Base-by-base conservation (phyloP, 179 eudicot species). In the Corrigiola litoralis region DNA sequence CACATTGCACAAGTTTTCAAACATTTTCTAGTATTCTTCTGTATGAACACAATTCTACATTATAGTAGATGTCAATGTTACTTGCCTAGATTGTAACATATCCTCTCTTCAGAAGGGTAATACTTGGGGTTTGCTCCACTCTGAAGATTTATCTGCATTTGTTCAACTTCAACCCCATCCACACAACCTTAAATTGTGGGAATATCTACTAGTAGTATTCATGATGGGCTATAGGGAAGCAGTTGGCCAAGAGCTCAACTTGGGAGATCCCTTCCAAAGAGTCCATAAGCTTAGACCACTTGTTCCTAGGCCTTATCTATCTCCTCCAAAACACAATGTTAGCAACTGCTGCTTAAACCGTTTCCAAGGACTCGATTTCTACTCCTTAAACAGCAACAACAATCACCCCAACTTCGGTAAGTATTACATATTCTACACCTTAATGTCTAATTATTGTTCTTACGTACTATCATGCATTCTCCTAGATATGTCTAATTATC, bases 221-320 rank as follows among this genome's bases (percentile, higher is more conserved):
- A 70, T 70, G 74, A 53, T 63, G 63, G 24, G 38, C 29, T 84
- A 70, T 71, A 75, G 64, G 40, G 87, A 85, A 18, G 63, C 66
- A 0, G 72, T 66, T 47, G 64, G 34, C 6, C 54, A 59, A 57
- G 79, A 81, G 13, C 70, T 76, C 36, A 78, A 52, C 58, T 65
- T 77, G 38, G 50, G 58, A 27, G 64, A 65, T 63, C 58, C 66
- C 42, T 48, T 57, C 34, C 21, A 77, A 80, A 48, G 67, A 77
- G 2, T 73, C 77, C 61, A 74, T 58, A 85, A 75, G 42, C 78
- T 80, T 61, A 70, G 83, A n/a, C 87, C 94, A 0, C 68, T 87
- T n/a, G 54, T 82, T 44, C 87, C 89, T 1, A 52, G 82, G 13
- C 73, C 81, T 10, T 61, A 47, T 64, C 23, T 65, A 3, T 58